These are phyloP conservation scores for Bryopsis sp. DNA, from an alignment of 139 green algal species.

Conservation along the genomic window DNA sequence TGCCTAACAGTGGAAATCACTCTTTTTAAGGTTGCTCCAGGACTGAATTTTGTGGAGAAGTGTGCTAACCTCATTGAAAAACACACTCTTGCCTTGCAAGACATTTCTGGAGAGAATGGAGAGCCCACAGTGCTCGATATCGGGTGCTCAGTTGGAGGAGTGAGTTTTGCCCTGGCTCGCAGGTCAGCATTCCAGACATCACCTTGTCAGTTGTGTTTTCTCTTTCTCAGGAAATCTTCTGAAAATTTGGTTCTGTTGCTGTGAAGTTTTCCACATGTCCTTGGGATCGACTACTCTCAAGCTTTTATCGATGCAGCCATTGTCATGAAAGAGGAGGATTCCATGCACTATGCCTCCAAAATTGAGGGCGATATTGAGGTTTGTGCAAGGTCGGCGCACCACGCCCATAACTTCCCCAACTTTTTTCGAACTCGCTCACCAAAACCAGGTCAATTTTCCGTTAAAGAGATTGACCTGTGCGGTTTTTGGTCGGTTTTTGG, in stretches of 20 bases:
- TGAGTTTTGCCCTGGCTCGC: conserved; percentile 36
- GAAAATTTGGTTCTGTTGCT: background rate
- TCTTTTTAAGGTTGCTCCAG: too few species aligned
- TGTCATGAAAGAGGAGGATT: conserved; percentile 33
- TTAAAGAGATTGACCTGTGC: background rate
- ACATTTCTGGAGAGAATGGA: conserved; percentile 23
- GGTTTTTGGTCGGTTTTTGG: background rate
- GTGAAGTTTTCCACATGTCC: conserved; percentile 33
- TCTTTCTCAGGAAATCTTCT: background rate
- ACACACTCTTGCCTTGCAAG: conserved; percentile 18
- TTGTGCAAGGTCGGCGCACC: background rate
- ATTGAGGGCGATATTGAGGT: conserved; percentile 40
- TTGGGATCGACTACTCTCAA: conserved; percentile 35
- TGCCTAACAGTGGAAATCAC: too few species aligned
- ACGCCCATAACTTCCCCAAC: background rate
- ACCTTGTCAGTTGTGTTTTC: background rate
- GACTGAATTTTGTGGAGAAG: conserved; percentile 17
- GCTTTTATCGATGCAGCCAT: conserved; percentile 23
- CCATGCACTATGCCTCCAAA: conserved; percentile 26
- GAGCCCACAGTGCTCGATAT: conserved; percentile 36
- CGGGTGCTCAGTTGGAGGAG: conserved; percentile 42
- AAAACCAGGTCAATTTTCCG: too few species aligned
- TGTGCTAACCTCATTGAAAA: conserved; percentile 25
- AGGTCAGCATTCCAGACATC: background rate
- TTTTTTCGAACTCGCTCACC: too few species aligned